A percentile compares a stretch with the other conserved stretches of the same genome.
These are phyloP conservation scores for Priceomyces haplophilus DNA, from an alignment of 805 yeast species.

Conservation along the genomic window DNA sequence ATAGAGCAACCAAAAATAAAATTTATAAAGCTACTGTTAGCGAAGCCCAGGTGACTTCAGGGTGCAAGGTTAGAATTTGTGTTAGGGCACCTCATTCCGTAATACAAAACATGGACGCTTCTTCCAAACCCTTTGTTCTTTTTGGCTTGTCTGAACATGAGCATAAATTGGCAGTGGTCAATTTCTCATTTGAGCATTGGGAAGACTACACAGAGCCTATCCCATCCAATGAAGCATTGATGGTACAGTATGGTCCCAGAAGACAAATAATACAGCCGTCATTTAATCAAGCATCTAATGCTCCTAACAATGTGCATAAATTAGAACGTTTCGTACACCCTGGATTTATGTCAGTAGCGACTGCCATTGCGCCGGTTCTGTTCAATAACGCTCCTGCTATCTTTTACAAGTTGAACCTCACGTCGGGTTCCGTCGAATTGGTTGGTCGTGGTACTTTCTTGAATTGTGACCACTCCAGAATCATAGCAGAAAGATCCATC, in stretches of 20 bases:
- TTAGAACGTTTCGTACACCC: constrained; percentile 80
- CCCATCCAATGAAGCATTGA: constrained; percentile 73
- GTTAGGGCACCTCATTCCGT: constrained; percentile 55
- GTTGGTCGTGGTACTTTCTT: constrained; percentile 89
- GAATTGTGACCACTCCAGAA: constrained; percentile 79
- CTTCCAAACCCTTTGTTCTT: constrained; percentile 52
- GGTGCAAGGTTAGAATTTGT: constrained; percentile 59
- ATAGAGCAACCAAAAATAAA: constrained; percentile 69
- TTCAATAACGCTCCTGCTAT: constrained; percentile 83
- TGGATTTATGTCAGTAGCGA: constrained; percentile 67
- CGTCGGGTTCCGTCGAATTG: constrained; percentile 55
- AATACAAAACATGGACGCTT: constrained; percentile 42
- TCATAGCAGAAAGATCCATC: constrained; percentile 82
- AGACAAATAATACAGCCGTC: constrained; percentile 79
- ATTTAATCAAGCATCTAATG: constrained; percentile 74
- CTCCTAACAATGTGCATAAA: constrained; percentile 82
- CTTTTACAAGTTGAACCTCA: constrained; percentile 61
- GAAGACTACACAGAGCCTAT: constrained; percentile 85
- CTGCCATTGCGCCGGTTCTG: constrained; percentile 82
- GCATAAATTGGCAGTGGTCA: constrained; percentile 78
- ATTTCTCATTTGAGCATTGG: constrained; percentile 82
- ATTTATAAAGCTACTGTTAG: constrained; percentile 56
- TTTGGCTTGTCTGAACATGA: constrained; percentile 83
- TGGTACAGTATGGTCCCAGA: constrained; percentile 93
- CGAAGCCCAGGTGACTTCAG: constrained; percentile 46